Conservation (phyloP, 192 early-diverging fungal genomes). For the Coemansia sp. region DNA sequence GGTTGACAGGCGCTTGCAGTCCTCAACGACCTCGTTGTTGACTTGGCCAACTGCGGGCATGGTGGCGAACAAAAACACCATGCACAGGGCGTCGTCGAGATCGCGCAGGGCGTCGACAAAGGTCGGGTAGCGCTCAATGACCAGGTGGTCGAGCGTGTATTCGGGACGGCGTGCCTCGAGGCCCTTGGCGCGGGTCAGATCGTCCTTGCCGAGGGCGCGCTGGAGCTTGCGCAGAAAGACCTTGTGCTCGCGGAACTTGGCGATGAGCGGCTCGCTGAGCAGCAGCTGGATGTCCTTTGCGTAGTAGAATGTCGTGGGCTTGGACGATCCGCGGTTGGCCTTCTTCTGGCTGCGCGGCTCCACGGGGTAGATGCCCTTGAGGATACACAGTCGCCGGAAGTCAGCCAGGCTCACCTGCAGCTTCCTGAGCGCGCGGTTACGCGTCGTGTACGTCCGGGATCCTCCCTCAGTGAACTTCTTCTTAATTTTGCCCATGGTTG, state of each 20-base stretch:
- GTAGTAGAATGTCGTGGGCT: conserved; percentile 92
- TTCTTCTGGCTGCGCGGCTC: conserved; percentile 95
- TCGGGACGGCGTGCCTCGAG: conserved; percentile 78
- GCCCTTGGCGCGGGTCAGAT: conserved; percentile 76
- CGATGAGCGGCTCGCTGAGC: conserved; percentile 90
- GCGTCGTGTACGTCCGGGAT: conserved; percentile 87
- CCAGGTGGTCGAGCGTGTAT: conserved; percentile 91
- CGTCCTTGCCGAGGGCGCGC: conserved; percentile 82
- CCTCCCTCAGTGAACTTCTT: conserved; percentile 92
- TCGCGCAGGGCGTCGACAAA: conserved; percentile 94
- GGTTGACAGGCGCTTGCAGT: conserved; percentile 80
- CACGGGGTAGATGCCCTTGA: conserved; percentile 98
- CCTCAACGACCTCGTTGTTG: conserved; percentile 62
- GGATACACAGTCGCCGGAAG: conserved; percentile 97
- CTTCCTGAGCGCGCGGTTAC: conserved; percentile 90
- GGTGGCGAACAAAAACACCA: conserved; percentile 92
- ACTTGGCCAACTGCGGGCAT: conserved; percentile 77
- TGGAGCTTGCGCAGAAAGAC: conserved; percentile 84
- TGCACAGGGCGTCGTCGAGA: conserved; percentile 97
- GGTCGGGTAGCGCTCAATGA: conserved; percentile 95
- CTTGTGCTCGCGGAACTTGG: conserved; percentile 94
- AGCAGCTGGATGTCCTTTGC: conserved; percentile 96
- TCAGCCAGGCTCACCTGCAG: conserved; percentile 93
- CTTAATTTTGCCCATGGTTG: conserved; percentile 44
- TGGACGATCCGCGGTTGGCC: conserved; percentile 87